These are phyloP conservation scores for Saprolegnia parasitica DNA, from an alignment of 352 stramenopile species.

Conservation along the genomic window DNA sequence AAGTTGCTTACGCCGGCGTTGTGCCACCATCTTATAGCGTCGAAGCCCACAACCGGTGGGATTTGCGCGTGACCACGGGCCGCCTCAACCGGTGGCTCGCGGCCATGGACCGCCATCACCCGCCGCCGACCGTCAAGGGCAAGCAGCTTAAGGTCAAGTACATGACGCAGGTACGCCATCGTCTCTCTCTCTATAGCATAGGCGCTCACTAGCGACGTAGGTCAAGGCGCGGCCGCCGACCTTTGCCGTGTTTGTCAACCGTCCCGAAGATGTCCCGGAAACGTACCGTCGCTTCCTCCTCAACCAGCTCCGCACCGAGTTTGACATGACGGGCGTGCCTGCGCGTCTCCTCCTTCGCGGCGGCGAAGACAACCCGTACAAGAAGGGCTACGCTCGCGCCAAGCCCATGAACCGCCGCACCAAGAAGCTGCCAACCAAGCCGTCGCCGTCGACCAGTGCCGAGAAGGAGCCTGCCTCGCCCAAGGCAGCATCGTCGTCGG, in stretches of 20 bases:
- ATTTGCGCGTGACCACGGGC: conserved; percentile 69
- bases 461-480: neutral
- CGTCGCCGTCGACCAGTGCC: neutral
- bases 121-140: conserved; percentile 71
- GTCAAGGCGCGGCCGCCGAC: conserved; percentile 77
- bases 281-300: conserved; percentile 73
- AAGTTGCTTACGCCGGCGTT: neutral
- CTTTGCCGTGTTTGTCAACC: conserved; percentile 81
- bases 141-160: conserved; percentile 87
- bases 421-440: neutral
- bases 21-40: conserved; percentile 33
- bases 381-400: conserved; percentile 39
- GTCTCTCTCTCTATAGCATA: neutral
- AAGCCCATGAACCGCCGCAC: conserved; percentile 13
- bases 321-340: conserved; percentile 78
- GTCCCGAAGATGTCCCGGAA: conserved; percentile 63
- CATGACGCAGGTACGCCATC: conserved; percentile 49
- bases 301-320: conserved; percentile 74
- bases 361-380: conserved; percentile 75
- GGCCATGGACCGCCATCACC: conserved; percentile 77
- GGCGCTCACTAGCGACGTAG: neutral
- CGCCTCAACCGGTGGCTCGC: conserved; percentile 79
- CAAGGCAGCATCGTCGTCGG: neutral
- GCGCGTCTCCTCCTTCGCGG: conserved; percentile 67
- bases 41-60: conserved; percentile 77